Percentiles rank a stretch among this genome's conserved stretches.
Evolutionary conservation across 1,284 basidiomycete species (phyloP).

Genomic region (Malassezia yamatoensis): DNA sequence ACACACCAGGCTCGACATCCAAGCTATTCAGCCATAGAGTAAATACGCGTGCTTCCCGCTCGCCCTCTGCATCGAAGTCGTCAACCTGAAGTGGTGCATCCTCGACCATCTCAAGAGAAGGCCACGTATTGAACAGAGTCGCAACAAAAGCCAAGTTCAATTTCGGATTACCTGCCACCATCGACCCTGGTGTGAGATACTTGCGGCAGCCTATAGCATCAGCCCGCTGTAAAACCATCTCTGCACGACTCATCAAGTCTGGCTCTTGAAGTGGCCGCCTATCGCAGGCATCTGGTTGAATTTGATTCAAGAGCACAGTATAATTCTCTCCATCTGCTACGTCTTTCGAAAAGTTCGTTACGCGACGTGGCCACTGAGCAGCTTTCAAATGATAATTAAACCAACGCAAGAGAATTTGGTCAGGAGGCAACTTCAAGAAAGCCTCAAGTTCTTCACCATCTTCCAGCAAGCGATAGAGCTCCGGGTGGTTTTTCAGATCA

Average conservation of each 20-base stretch:
- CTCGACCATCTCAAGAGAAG: slow-evolving; percentile 63
- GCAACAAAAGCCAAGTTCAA: slow-evolving; percentile 97
- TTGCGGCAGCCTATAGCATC: slow-evolving; percentile 88
- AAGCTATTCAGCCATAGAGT: slow-evolving; percentile 96
- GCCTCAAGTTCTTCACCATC: slow-evolving; percentile 95
- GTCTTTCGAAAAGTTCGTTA: slow-evolving; percentile 94
- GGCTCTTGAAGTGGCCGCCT: slow-evolving; percentile 75
- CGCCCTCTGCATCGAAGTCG: slow-evolving; percentile 97
- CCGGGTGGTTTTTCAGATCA: slow-evolving; percentile 95
- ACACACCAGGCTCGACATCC: slow-evolving; percentile 87
- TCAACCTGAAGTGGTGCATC: slow-evolving; percentile 69
- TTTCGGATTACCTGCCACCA: slow-evolving; percentile 90
- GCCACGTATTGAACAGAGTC: slow-evolving; percentile 95
- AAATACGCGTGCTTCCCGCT: slow-evolving; percentile 92
- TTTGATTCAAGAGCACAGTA: slow-evolving; percentile 84
- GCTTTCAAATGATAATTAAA: slow-evolving; percentile 98
- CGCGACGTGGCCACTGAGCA: slow-evolving; percentile 68
- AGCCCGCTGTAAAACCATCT: slow-evolving; percentile 84
- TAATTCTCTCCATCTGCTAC: slow-evolving; percentile 94
- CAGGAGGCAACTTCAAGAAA: slow-evolving; percentile 80
- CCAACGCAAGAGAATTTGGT: slow-evolving; percentile 92
- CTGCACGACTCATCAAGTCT: slow-evolving; percentile 73
- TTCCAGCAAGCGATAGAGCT: slow-evolving; percentile 86
- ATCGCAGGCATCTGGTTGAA: slow-evolving; percentile 80
- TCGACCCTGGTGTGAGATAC: slow-evolving; percentile 81